Conservation (phyloP, 1,284 basidiomycete species). For the Stereum hirsutum region DNA sequence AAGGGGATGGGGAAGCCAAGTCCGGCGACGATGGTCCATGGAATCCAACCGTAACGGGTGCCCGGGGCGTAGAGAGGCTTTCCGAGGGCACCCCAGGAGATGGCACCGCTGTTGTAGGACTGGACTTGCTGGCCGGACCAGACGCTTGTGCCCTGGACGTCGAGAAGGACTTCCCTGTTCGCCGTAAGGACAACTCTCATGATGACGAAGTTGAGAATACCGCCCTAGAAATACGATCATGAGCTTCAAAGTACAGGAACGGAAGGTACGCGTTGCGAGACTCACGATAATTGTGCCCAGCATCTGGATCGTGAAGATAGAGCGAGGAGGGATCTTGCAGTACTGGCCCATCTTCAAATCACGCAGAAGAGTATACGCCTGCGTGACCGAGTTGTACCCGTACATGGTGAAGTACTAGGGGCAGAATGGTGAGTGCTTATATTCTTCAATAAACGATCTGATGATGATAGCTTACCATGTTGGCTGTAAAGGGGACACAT, state of each 20-base stretch:
- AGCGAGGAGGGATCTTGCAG: neutral
- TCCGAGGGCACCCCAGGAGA: neutral
- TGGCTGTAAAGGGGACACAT: too few species aligned
- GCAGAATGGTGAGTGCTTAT: too few species aligned
- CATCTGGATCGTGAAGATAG: neutral
- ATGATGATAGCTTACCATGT: too few species aligned
- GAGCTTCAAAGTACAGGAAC: too few species aligned
- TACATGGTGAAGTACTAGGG: neutral
- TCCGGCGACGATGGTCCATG: neutral
- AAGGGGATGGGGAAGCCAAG: neutral
- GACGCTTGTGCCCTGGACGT: neutral
- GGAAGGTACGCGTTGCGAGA: too few species aligned
- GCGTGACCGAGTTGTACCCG: neutral
- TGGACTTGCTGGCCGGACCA: neutral
- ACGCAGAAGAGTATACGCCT: neutral
- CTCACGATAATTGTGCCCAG: neutral
- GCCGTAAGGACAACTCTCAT: neutral
- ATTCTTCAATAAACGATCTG: too few species aligned
- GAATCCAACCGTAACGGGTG: neutral
- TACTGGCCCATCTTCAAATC: neutral
- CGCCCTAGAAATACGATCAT: neutral
- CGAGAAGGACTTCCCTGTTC: neutral
- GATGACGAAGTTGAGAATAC: neutral
- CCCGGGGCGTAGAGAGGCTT: neutral
- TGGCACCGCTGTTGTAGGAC: neutral